A percentile compares a stretch with the other conserved stretches of the same genome.
Conservation (phyloP, 2,329 filamentous ascomycete species). For the Fusarium oligoseptatum region DNA sequence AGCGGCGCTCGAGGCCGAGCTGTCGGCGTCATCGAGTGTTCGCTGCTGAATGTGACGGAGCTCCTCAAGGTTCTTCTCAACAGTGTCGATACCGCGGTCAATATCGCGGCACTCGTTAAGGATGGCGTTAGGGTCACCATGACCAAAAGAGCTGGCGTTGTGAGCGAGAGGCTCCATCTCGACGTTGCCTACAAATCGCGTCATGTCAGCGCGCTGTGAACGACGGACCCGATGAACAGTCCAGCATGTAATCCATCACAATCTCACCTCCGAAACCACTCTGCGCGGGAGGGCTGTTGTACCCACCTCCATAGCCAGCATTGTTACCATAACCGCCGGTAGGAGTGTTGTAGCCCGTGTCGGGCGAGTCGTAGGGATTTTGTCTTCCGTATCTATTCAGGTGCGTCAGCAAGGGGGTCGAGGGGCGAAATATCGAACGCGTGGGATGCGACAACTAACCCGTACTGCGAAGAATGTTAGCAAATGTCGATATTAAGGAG, state of each 20-base stretch:
- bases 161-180: constrained; percentile 78
- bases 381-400: constrained; percentile 65
- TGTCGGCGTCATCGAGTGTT: constrained; percentile 81
- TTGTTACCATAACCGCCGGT: constrained; percentile 51
- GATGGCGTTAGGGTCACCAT: constrained; percentile 78
- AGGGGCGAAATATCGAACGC: constrained; percentile 11
- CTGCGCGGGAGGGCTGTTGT: constrained; percentile 37
- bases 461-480: constrained; percentile 62
- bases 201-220: constrained; percentile 31
- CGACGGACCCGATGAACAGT: neutral
- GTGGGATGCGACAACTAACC: constrained; percentile 58
- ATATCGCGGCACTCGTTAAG: constrained; percentile 89
- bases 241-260: neutral
- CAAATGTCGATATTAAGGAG: constrained; percentile 24
- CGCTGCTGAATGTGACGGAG: constrained; percentile 79
- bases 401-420: constrained; percentile 48
- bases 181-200: constrained; percentile 63
- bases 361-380: constrained; percentile 72
- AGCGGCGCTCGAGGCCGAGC: constrained; percentile 73
- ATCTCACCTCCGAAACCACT: constrained; percentile 44
- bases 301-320: constrained; percentile 47
- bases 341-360: constrained; percentile 47
- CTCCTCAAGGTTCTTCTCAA: constrained; percentile 79
- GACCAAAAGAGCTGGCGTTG: constrained; percentile 61
- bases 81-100: constrained; percentile 79